Evolutionary conservation across 306 rosid genomes (phyloP), one percentile per base, ranked within the genome.

Genomic region (Medicago arabica): DNA sequence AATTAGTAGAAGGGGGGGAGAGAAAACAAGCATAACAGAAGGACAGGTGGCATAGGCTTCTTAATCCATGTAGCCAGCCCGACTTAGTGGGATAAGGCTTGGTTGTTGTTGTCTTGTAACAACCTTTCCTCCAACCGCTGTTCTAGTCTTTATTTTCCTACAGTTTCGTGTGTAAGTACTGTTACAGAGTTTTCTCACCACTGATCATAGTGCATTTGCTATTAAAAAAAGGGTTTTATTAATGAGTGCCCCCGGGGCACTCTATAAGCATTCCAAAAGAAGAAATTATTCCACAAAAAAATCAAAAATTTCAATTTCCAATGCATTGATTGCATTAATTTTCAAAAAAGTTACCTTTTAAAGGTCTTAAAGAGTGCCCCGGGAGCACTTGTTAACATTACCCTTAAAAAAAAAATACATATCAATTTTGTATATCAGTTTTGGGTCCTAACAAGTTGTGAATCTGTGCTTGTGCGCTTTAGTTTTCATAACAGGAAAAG

Each of bases 401-500:
- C n/a, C n/a, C n/a, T n/a, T n/a, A n/a, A n/a, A n/a, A n/a, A n/a
- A n/a, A 59, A 59, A 59, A 59, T 59, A 23, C 65, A 59, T 23
- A 59, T 59, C 16, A 59, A 12, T 59, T 59, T 59, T 16, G 4
- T 59, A 59, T 6, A 25, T 25, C 65, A 13, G 65, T 25, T 25
- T 59, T 28, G 6, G 40, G 40, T 14, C 40, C 65, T 59, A 25
- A 6, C 38, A 25, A 59, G 55, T 39, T 25, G 51, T 69, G 55
- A 65, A 76, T 72, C 61, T 4, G 34, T 61, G 34, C 55, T 55
- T 50, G 61, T 49, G 77, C 71, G 40, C 54, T 72, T 53, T 5
- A 72, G 36, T 68, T 38, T 77, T 17, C 49, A 61, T 17, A 71
- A 28, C 39, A 39, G 62, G 83, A 15, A 64, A 68, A 62, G 13